A percentile compares a stretch with the other conserved stretches of the same genome.
These are phyloP conservation scores for Coemansia biformis DNA, from an alignment of 192 early-diverging fungal species.

Conservation along the genomic window DNA sequence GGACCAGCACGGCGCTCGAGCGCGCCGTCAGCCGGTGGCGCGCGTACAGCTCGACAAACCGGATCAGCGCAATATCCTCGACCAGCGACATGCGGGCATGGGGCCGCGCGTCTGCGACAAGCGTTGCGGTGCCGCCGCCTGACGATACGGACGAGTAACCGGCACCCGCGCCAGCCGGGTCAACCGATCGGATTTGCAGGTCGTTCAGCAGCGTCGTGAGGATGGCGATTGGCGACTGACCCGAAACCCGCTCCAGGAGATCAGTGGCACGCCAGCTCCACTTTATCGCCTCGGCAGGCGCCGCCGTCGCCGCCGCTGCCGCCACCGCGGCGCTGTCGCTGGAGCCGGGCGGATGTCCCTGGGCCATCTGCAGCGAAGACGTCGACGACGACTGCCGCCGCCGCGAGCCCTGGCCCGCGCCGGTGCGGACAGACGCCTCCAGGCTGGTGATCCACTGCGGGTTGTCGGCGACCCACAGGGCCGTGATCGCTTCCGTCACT, in stretches of 20 bases:
- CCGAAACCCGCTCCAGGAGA: conserved; percentile 35
- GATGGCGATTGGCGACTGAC: conserved; percentile 20
- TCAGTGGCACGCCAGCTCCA: conserved; percentile 39
- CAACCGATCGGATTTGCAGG: conserved; percentile 22
- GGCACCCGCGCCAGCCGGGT: background rate
- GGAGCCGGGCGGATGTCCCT: background rate
- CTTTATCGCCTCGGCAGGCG: conserved; percentile 20
- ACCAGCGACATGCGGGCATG: conserved; percentile 10
- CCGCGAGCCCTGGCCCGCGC: background rate
- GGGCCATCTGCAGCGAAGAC: conserved; percentile 24
- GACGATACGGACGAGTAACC: conserved; percentile 5
- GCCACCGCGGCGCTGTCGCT: conserved; percentile 1
- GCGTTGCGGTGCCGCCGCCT: background rate
- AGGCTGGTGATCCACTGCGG: conserved; percentile 35
- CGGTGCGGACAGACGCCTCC: conserved; percentile 3
- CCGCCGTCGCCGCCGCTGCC: background rate
- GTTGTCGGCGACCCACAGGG: conserved; percentile 38
- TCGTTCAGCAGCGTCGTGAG: conserved; percentile 23
- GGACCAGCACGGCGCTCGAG: conserved; percentile 17
- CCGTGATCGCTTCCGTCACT: conserved; percentile 29
- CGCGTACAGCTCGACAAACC: conserved; percentile 38
- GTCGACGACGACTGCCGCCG: conserved; percentile 15
- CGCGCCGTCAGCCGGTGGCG: conserved; percentile 25
- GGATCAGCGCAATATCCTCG: conserved; percentile 23
- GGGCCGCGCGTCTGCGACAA: conserved; percentile 1